A percentile compares a stretch with the other conserved stretches of the same genome.
These are phyloP conservation scores for Polyplosphaeria fusca DNA, from an alignment of 495 filamentous ascomycete species.

Conservation along the genomic window DNA sequence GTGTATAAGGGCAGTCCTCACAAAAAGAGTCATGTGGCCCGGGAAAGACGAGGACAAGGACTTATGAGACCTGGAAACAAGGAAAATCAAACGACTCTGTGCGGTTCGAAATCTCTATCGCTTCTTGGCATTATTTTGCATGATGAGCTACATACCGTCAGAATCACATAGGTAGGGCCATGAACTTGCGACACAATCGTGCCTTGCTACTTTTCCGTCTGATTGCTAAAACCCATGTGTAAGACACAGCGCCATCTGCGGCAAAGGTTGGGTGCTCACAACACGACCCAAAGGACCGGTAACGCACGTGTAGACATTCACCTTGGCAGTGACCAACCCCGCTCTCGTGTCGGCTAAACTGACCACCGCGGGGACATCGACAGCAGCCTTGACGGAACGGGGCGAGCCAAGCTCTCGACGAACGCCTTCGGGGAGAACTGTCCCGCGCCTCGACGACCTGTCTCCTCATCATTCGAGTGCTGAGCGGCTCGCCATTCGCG, in stretches of 20 bases:
- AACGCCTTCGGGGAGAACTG: constrained; percentile 6
- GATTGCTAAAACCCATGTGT: constrained; percentile 3
- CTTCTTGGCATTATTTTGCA: too few species aligned
- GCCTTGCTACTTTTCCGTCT: too few species aligned
- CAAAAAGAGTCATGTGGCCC: constrained; percentile 16
- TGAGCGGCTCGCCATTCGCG: neutral
- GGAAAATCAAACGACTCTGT: too few species aligned
- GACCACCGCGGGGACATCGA: neutral
- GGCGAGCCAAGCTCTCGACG: constrained; percentile 6
- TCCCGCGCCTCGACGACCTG: neutral
- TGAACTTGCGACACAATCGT: too few species aligned
- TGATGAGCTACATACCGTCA: too few species aligned
- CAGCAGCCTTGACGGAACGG: constrained; percentile 7
- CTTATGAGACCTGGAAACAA: too few species aligned
- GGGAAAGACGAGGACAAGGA: constrained; percentile 32
- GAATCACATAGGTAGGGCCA: too few species aligned
- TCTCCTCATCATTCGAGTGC: neutral
- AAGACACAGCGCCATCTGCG: constrained; percentile 14
- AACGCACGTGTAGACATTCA: constrained; percentile 16
- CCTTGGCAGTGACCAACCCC: constrained; percentile 19
- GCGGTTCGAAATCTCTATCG: too few species aligned
- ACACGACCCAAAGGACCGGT: neutral
- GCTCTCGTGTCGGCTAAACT: constrained; percentile 10
- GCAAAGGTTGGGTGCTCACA: neutral
- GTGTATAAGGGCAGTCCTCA: constrained; percentile 49